phyloP scores from a whole-genome alignment of 371 early-diverging fungal species.

The Amoeboaphelidium protococcarum region DNA sequence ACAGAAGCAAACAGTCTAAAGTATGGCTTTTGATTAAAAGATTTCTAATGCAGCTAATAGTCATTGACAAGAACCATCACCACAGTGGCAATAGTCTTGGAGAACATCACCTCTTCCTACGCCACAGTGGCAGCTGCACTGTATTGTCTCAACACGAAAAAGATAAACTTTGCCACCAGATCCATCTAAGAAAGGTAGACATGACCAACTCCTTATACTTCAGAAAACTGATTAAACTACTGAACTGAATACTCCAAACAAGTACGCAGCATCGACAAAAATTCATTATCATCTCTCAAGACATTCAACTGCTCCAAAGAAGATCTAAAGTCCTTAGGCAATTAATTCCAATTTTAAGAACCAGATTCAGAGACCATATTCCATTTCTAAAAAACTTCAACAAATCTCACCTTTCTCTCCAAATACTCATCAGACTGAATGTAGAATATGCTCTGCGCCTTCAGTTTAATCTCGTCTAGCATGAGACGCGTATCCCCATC shows the following conservation, averaged over 20 bases:
- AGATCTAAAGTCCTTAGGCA: no score
- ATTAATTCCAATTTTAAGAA: no score
- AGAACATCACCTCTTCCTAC: constrained; percentile 21
- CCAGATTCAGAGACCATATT: no score
- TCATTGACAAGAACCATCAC: constrained; percentile 48
- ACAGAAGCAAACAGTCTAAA: constrained; percentile 62
- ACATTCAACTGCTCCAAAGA: no score
- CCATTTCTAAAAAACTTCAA: no score
- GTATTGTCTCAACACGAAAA: constrained; percentile 16
- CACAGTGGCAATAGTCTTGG: constrained; percentile 54
- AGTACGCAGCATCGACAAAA: neutral
- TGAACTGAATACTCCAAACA: neutral
- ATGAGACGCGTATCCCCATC: no score
- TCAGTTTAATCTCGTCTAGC: no score
- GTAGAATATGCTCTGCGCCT: no score
- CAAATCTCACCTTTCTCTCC: no score
- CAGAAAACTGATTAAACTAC: constrained; percentile 7
- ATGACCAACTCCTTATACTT: constrained; percentile 19
- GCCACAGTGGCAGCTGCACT: constrained; percentile 9
- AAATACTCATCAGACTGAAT: no score
- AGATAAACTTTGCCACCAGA: constrained; percentile 37
- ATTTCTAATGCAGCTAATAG: constrained; percentile 45
- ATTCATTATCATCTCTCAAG: no score
- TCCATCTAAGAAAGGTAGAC: constrained; percentile 60
- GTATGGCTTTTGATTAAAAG: constrained; percentile 74